These are phyloP conservation scores for Dittrichia graveolens DNA, from an alignment of 129 eudicot genomes.

Conservation along the genomic window DNA sequence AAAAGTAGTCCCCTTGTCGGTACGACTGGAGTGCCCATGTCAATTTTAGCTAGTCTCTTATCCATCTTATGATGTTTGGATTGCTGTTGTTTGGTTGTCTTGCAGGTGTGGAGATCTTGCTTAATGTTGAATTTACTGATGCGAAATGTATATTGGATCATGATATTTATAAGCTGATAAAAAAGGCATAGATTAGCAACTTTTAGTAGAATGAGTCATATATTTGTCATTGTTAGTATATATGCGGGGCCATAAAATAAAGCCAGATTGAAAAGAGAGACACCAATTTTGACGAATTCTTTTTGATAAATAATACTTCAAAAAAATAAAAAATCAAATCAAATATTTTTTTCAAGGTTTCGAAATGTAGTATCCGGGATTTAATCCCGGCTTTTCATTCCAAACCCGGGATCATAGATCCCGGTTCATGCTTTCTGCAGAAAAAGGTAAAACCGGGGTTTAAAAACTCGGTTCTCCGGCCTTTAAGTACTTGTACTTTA, in stretches of 20 bases:
- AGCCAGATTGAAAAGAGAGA: neutral
- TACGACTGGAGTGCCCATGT: constrained; percentile 19
- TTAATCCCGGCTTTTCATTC: too few relatives aligned
- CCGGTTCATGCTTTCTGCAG: too few relatives aligned
- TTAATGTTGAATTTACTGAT: neutral
- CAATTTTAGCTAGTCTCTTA: constrained; percentile 15
- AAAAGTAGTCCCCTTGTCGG: constrained; percentile 19
- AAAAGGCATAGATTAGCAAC: neutral
- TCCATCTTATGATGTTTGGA: constrained; percentile 16
- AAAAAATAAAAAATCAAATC: too few relatives aligned
- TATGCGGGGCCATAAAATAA: constrained; percentile 17
- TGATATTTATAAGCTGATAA: constrained; percentile 27
- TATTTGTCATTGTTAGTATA: constrained; percentile 21
- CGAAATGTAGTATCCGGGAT: too few relatives aligned
- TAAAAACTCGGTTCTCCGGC: too few relatives aligned
- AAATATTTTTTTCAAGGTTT: too few relatives aligned
- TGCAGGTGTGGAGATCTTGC: too few relatives aligned
- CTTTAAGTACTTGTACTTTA: too few relatives aligned
- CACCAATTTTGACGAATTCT: neutral
- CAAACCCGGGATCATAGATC: too few relatives aligned
- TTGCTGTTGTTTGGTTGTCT: constrained; percentile 12
- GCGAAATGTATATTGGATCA: neutral
- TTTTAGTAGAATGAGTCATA: constrained; percentile 34
- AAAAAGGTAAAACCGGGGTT: too few relatives aligned
- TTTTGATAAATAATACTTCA: too few relatives aligned